Evolutionary conservation across 2,329 filamentous ascomycete genomes (phyloP), one percentile per base, ranked within the genome.

Genomic region (Epichloe gansuensis): DNA sequence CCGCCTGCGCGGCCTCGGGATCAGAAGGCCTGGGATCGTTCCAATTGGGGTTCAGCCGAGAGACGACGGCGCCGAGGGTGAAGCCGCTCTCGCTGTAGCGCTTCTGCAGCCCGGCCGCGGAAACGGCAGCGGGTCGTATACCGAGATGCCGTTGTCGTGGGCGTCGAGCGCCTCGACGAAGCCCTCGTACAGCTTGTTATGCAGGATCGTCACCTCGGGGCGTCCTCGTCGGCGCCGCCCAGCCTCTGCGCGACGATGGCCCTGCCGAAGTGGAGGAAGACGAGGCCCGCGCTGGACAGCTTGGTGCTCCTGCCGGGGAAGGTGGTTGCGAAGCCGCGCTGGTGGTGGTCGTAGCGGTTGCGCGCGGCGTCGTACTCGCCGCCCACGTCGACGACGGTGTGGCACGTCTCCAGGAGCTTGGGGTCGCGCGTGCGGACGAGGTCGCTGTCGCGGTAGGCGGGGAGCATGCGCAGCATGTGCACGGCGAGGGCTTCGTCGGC

Each of bases 381-480:
- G 65, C 91, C 91, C n/a, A 97, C 93, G 66, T 98, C 93, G 61
- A 97, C 91, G 54, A 98, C 91, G 52, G 89, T 95, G 74, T 96
- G 88, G 76, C 91, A 96, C 55, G 79, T 81, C 42, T 82, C 79
- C 41, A 98, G 84, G 35, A 85, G 68, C 28, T 81, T 78, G 17
- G 89, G 82, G 69, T 98, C 90, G 63, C 93, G 87, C 47, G 91
- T 95, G 61, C 93, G 90, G 49, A 95, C 76, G 44, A 98, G 85
- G 44, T 76, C 67, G 28, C 89, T 84, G 60, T 78, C 72, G 52
- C 76, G 69, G 75, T 97, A 98, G 54, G 83, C 73, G 23, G 93
- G 91, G 17, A 97, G 85, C 53, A 86, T 80, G 59, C 90, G 89
- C 61, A 98, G 86, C 77, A 98, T 89, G 76, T 95, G 90, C 58